These are phyloP conservation scores for Betula pendula DNA, from an alignment of 306 rosid genomes.

Conservation along the genomic window DNA sequence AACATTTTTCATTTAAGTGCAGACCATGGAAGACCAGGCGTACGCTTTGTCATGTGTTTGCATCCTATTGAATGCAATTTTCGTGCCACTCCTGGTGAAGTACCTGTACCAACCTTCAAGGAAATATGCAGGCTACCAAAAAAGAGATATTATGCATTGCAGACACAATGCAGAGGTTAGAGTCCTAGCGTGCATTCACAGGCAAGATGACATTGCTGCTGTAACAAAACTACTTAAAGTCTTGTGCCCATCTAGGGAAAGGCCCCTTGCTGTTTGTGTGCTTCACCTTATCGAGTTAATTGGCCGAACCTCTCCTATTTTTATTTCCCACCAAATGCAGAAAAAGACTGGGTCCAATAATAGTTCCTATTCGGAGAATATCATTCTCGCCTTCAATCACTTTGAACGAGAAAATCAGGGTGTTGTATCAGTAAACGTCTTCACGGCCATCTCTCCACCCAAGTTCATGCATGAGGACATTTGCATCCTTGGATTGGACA, in stretches of 20 bases:
- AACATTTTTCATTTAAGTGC: slow-evolving; percentile 8
- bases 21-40: slow-evolving; percentile 17
- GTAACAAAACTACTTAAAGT: slow-evolving; percentile 37
- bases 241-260: slow-evolving; percentile 37
- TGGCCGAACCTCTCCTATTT: slow-evolving; percentile 47
- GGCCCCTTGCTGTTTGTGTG: slow-evolving; percentile 38
- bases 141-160: slow-evolving; percentile 39
- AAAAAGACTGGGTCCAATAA: slow-evolving; percentile 11
- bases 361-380: slow-evolving; percentile 47
- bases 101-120: slow-evolving; percentile 51
- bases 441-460: slow-evolving; percentile 52
- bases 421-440: slow-evolving; percentile 22
- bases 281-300: slow-evolving; percentile 54
- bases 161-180: slow-evolving; percentile 33
- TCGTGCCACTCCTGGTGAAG: slow-evolving; percentile 41
- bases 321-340: slow-evolving; percentile 43
- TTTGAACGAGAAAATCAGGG: slow-evolving; percentile 30
- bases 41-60: slow-evolving; percentile 21
- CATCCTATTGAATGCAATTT: slow-evolving; percentile 26
- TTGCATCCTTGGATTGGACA: slow-evolving; percentile 51
- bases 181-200: slow-evolving; percentile 41
- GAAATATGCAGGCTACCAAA: slow-evolving; percentile 48
- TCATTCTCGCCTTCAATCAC: slow-evolving; percentile 39
- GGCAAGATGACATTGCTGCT: slow-evolving; percentile 33
- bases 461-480: slow-evolving; percentile 54